Conservation (phyloP, 1,139 yeast genomes). For the Diutina neorugosa region DNA sequence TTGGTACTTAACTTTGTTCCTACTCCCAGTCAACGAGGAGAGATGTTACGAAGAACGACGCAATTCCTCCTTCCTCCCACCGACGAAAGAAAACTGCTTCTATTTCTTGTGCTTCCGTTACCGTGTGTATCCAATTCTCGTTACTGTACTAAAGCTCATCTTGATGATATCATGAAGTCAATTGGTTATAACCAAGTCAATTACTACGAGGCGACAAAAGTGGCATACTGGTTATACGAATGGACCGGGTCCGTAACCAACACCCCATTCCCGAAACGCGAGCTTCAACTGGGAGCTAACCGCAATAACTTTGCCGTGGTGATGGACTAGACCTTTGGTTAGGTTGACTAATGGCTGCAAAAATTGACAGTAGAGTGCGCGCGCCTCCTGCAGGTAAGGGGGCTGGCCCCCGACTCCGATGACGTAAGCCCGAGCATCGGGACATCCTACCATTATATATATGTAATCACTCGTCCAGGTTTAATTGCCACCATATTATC, state of each 20-base stretch:
- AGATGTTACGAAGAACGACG: conserved; percentile 55
- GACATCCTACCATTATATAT: not conserved
- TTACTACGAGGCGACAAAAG: conserved; percentile 53
- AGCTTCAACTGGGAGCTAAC: conserved; percentile 37
- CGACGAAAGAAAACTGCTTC: conserved; percentile 7
- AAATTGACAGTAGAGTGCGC: not conserved
- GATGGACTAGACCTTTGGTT: not conserved
- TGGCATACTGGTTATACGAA: conserved; percentile 55
- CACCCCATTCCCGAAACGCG: conserved; percentile 23
- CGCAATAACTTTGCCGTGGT: conserved; percentile 56
- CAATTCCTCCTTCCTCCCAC: conserved; percentile 37
- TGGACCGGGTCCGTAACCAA: not conserved
- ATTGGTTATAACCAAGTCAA: conserved; percentile 45
- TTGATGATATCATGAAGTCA: conserved; percentile 34
- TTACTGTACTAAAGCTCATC: conserved; percentile 42
- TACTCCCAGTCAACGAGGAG: conserved; percentile 55
- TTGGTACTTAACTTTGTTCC: conserved; percentile 85
- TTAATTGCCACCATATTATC: too few species aligned
- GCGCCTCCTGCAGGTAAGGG: not conserved
- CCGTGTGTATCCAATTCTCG: conserved; percentile 81
- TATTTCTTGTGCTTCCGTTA: conserved; percentile 76
- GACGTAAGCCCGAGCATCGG: not conserved
- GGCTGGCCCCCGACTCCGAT: not conserved
- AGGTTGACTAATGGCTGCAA: not conserved
- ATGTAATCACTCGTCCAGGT: too few species aligned